Conservation (phyloP, 2,329 filamentous ascomycete genomes). For the Botrytis porri region DNA sequence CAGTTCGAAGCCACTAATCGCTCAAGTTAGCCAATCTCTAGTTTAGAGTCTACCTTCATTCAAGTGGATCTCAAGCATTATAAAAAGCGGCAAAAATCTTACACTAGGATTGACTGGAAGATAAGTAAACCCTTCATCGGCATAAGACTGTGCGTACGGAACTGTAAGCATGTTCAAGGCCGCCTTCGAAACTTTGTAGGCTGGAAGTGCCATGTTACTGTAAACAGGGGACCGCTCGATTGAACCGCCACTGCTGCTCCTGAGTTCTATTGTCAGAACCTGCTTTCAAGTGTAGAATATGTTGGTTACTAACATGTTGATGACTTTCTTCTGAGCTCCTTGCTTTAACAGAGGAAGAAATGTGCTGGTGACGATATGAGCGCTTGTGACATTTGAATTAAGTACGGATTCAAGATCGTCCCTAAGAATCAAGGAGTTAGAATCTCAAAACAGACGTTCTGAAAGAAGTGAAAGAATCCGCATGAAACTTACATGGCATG, state of each 20-base stretch:
- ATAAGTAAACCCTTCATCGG: background rate
- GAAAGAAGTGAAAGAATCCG: background rate
- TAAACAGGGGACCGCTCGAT: background rate
- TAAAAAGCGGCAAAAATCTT: background rate
- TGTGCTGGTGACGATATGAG: background rate
- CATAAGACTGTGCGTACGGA: background rate
- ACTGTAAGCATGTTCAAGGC: background rate
- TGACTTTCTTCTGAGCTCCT: background rate
- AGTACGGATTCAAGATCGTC: background rate
- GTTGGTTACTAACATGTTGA: background rate
- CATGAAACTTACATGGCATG: background rate
- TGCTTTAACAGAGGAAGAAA: background rate
- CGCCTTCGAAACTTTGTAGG: background rate
- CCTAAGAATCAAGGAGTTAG: background rate
- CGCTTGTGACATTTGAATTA: background rate
- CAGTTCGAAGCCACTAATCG: background rate
- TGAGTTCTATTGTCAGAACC: background rate
- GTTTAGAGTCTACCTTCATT: background rate
- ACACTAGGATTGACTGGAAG: background rate
- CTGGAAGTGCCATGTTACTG: background rate
- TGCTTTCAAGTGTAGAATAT: background rate
- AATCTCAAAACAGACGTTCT: background rate
- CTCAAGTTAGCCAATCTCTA: background rate
- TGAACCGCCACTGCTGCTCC: background rate
- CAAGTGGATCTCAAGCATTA: background rate